Base-by-base conservation (phyloP, 257 asterid genomes). In the Vinca minor region DNA sequence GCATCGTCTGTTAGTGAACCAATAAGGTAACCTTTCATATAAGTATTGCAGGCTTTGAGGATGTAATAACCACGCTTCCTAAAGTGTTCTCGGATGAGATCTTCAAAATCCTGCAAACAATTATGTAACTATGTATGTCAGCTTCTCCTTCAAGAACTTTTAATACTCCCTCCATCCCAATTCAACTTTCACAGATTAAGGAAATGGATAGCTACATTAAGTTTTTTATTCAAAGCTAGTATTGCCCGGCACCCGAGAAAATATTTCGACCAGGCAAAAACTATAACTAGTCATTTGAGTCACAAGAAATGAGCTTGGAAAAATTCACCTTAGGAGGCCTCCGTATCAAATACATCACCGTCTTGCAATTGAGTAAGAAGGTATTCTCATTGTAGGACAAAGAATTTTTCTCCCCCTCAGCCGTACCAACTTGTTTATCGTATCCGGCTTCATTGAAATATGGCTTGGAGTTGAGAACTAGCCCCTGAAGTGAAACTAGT, bases 401-500 rank as follows among this genome's bases (percentile, higher is more conserved):
- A 0, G 97, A 93, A 74, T 93, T 90, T 67, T 93, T 93, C 83
- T 89, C 99, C 54, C 97, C 99, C 77, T 93, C 99, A 66, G 99
- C 99, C 32, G 97, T 89, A 70, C 99, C 99, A 13, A 90, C 76
- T 83, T 93, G 99, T 74, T 86, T 93, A 78, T 90, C 99, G 66
- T 93, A 93, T 34, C 99, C 99, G 39, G 99, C 99, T 79, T 93
- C 99, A 44, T 93, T 93, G 63, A 93, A 93, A 73, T 93, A 93
- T 25, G 99, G 99, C 85, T 73, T 87, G 41, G 97, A 73, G 79
- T 93, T 93, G 36, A 93, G 80, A 28, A 93, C 99, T 41, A 93
- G 81, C 72, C 99, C 99, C 74, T 93, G 99, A 73, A 93, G 97
- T 42, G 99, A 93, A 71, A 93, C 99, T 53, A 93, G 86, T 47